Conservation (phyloP, 2,329 filamentous ascomycete genomes). For the Clarireedia paspali region DNA sequence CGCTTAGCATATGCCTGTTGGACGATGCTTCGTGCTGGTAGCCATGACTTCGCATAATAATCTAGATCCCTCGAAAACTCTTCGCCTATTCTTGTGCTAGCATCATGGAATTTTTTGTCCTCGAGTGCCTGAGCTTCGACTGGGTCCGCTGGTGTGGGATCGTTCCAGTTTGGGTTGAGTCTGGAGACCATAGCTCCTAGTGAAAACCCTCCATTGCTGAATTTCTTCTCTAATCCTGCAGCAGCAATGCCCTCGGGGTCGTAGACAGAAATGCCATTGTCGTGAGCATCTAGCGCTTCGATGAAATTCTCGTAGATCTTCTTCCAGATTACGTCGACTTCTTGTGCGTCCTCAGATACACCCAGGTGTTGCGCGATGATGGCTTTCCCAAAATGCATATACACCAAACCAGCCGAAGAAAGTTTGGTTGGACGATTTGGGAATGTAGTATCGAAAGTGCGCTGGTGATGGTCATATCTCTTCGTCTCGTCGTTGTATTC, state of each 20-base stretch:
- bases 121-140: constrained; percentile 62
- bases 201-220: constrained; percentile 73
- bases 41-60: constrained; percentile 69
- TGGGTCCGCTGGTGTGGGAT: constrained; percentile 45
- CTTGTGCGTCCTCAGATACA: constrained; percentile 52
- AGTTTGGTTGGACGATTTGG: constrained; percentile 80
- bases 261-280: constrained; percentile 86
- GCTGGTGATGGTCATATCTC: constrained; percentile 97
- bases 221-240: constrained; percentile 72
- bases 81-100: constrained; percentile 78
- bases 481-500: constrained; percentile 72
- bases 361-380: constrained; percentile 66
- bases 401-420: constrained; percentile 87
- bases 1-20: constrained; percentile 67
- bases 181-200: constrained; percentile 77
- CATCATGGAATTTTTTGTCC: constrained; percentile 69
- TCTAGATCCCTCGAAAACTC: constrained; percentile 78
- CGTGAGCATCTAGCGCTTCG: constrained; percentile 93
- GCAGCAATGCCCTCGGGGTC: constrained; percentile 61
- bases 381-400: constrained; percentile 84
- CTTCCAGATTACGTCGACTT: constrained; percentile 69
- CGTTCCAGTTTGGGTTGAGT: constrained; percentile 76
- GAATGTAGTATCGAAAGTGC: constrained; percentile 79
- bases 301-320: constrained; percentile 92
- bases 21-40: constrained; percentile 78